Base-by-base conservation (phyloP, 768 basidiomycete genomes). In the Trametes coccinea region DNA sequence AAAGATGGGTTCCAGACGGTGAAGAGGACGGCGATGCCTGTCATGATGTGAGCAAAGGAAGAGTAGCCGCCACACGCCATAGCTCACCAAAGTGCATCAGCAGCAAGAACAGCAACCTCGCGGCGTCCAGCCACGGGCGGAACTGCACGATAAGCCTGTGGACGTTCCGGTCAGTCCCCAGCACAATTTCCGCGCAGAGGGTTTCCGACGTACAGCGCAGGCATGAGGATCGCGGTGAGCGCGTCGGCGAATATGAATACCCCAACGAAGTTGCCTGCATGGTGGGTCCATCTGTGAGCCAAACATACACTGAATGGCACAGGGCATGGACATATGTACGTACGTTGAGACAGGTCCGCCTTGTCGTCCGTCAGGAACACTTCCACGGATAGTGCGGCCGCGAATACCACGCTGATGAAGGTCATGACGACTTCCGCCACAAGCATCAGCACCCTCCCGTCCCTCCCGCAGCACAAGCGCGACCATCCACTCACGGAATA, bases 81-180 rank as follows among this genome's bases (percentile, higher is more conserved):
- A 29, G 30, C 50, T n/a, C 64, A 84, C 84, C 81, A 16, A 79
- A 70, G 55, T 87, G 84, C 29, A 70, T 67, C 11, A 78, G 43
- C 8, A 83, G 59, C 17, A 87, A 70, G 48, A 83, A 75, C 30
- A 79, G 50, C 30, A 86, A 67, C 33, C 84, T 78, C 10, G 82
- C 80, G 1, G 75, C 76, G 66, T 87, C 86, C 4, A 85, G 68
- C 83, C 83, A 86, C 13, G 73, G 66, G 41, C 83, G 76, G 50
- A 85, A 86, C 43, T 72, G 60, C 2, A 80, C 67, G 39, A 84
- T 66, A 29, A 84, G 71, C 61, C 84, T 84, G 41, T 14, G 14
- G 45, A 4, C 31, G 13, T 27, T 2, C 16, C 9, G 14, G 16
- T 44, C n/a, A 56, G 48, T 29, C 47, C 47, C 30, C 30, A 37